Evolutionary conservation across 2,329 filamentous ascomycete genomes (phyloP).

Genomic region (Venturia aucupariae): DNA sequence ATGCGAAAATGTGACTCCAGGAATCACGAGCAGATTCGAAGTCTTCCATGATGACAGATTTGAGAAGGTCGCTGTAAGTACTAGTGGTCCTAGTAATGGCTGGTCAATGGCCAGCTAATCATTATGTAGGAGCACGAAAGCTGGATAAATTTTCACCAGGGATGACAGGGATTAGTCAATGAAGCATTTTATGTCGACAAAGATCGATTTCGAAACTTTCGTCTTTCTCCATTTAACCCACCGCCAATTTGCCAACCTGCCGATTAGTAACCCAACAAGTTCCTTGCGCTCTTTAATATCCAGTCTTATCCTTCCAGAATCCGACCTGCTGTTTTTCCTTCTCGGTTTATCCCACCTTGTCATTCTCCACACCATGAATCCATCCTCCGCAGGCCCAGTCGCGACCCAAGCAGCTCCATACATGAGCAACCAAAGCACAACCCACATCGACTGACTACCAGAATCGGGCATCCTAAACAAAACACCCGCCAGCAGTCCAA

Average conservation of each 20-base stretch:
- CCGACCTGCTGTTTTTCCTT: too few relatives aligned
- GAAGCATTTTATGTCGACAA: too few relatives aligned
- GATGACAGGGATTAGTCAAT: too few relatives aligned
- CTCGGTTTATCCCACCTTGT: too few relatives aligned
- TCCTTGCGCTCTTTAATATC: too few relatives aligned
- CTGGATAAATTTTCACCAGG: conserved; percentile 8
- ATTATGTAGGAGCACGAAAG: conserved; percentile 11
- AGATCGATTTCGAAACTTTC: too few relatives aligned
- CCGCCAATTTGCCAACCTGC: too few relatives aligned
- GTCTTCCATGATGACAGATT: conserved; percentile 30
- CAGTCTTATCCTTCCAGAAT: too few relatives aligned
- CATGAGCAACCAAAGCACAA: conserved; percentile 16
- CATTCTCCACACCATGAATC: background rate
- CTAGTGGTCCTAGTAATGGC: background rate
- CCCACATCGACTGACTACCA: background rate
- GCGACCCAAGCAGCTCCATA: conserved; percentile 17
- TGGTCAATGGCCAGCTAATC: conserved; percentile 12
- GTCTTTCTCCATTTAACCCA: too few relatives aligned
- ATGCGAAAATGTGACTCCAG: conserved; percentile 27
- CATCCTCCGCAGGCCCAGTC: conserved; percentile 16
- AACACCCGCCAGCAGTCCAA: background rate
- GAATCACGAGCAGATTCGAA: conserved; percentile 35
- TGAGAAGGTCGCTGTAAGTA: conserved; percentile 19
- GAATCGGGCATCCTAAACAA: background rate
- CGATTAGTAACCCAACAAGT: too few relatives aligned